These are phyloP conservation scores for barley (Hordeum vulgare) DNA, from an alignment of 176 grass and related monocot species.

Conservation along the genomic window DNA sequence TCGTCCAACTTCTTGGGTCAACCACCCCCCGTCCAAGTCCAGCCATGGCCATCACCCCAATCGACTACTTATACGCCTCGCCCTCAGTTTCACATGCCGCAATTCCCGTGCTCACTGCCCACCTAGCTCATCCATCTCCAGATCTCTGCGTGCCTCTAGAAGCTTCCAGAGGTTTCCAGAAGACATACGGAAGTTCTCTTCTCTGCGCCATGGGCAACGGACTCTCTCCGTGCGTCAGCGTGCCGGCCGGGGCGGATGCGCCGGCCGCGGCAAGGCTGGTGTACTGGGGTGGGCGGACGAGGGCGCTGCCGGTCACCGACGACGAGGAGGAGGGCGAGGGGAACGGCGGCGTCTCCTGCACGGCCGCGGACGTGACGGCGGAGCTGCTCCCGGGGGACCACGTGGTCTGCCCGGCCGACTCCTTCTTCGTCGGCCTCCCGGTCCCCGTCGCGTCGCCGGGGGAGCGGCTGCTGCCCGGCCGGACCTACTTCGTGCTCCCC, in stretches of 20 bases:
- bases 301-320: background rate
- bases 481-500: slow-evolving; percentile 75
- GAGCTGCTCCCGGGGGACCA: slow-evolving; percentile 39
- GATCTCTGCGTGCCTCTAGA: background rate
- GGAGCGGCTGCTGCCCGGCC: slow-evolving; percentile 53
- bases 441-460: slow-evolving; percentile 40
- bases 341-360: background rate
- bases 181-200: no score
- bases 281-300: slow-evolving; percentile 62
- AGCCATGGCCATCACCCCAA: no score
- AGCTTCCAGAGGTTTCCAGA: slow-evolving; percentile 5
- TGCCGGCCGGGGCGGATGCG: background rate
- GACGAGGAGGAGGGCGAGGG: background rate
- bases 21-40: slow-evolving; percentile 19
- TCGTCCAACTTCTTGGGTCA: slow-evolving; percentile 46
- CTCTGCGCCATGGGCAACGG: slow-evolving; percentile 57
- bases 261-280: slow-evolving; percentile 21
- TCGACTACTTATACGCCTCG: background rate
- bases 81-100: background rate
- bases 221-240: slow-evolving; percentile 37
- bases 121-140: background rate
- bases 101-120: background rate
- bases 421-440: slow-evolving; percentile 77
- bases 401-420: slow-evolving; percentile 58
- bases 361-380: slow-evolving; percentile 42